These are phyloP conservation scores for Atalantia buxifolia DNA, from an alignment of 345 rosid genomes.

Conservation along the genomic window DNA sequence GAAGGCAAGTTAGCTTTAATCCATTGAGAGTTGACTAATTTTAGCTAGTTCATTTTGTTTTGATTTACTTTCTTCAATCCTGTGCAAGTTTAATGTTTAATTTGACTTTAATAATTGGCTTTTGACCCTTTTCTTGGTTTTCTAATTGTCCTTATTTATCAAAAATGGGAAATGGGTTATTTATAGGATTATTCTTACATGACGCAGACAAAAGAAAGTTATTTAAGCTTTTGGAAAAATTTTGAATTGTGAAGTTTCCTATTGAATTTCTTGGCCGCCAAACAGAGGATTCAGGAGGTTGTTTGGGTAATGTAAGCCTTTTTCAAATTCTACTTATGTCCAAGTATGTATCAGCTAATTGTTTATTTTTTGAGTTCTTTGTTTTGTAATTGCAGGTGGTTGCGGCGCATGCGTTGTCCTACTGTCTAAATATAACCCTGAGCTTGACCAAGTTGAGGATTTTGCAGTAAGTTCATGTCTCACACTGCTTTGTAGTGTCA, in stretches of 20 bases:
- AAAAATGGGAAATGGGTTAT: background rate
- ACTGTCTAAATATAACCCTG: conserved; percentile 60
- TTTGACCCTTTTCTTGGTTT: background rate
- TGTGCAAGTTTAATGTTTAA: background rate
- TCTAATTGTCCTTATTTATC: background rate
- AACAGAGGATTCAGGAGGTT: background rate
- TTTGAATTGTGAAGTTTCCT: background rate
- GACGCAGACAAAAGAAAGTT: background rate
- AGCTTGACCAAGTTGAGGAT: conserved; percentile 56
- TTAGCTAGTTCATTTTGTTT: background rate
- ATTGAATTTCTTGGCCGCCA: background rate
- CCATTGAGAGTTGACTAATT: background rate
- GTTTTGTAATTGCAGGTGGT: conserved; percentile 57
- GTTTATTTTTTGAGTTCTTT: background rate
- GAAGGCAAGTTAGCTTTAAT: conserved; percentile 44
- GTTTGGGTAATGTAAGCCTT: background rate
- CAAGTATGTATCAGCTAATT: background rate
- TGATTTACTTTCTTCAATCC: background rate
- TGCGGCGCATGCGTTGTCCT: conserved; percentile 91
- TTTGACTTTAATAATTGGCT: background rate
- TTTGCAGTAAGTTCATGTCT: conserved; percentile 71
- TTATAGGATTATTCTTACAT: background rate
- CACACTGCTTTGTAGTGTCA: conserved; percentile 75
- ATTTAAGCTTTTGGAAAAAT: background rate
- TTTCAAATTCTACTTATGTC: background rate